Base-by-base conservation (phyloP, 306 rosid species). In the Prunus mongolica region DNA sequence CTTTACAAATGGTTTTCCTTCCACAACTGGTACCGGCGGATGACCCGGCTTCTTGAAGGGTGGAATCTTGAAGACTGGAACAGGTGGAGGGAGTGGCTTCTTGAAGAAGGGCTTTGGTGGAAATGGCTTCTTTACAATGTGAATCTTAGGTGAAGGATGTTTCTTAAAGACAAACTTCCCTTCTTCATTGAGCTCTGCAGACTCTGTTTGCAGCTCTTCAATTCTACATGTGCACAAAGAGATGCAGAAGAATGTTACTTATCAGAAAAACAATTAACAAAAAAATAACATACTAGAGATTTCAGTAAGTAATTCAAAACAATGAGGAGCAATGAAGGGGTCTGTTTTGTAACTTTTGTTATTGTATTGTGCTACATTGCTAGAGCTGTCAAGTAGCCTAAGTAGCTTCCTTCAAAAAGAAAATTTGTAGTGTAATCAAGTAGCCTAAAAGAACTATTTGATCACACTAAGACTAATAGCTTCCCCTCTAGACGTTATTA, bases 41-140 rank as follows among this genome's bases (percentile, higher is more conserved):
- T 47, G 50, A 8, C 12, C 6, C 0, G 63, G 82, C 68, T 67
- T 82, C 61, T 60, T 78, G 46, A 18, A 67, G 14, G 47, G 19
- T n/a, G 78, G 82, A n/a, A 64, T 32, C 68, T 64, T 78, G 62
- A n/a, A 67, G n/a, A 46, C 15, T 16, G 82, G 82, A 20, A 38
- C 64, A 14, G 65, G 81, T 19, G 20, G 44, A 27, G 28, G 28
- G 28, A 27, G 28, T 27, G 28, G 28, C 28, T 27, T 60, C 75
- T 78, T 78, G 30, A 62, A 79, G 24, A 8, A 73, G 72, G 82
- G 82, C 14, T 79, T 65, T 12, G 28, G 28, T 32, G 58, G 16
- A 22, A 72, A 24, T 24, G 72, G 44, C 16, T 68, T 68, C 50
- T 68, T 54, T 0, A 24, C 8, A 8, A 51, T 15, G 6, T 55